These are phyloP conservation scores for Polytolypa hystricis DNA, from an alignment of 2,329 filamentous ascomycete species.

Conservation along the genomic window DNA sequence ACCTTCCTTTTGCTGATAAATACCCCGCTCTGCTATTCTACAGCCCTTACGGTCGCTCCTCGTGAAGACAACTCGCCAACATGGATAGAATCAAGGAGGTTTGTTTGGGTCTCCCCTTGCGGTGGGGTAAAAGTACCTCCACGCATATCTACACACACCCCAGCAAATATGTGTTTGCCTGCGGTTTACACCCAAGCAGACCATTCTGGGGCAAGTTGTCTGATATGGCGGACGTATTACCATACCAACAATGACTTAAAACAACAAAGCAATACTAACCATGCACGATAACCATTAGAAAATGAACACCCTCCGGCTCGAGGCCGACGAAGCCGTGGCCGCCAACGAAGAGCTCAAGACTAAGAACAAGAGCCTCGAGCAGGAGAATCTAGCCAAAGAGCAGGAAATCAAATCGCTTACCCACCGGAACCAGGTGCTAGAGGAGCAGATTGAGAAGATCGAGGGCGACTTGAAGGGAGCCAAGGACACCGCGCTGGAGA, in stretches of 20 bases:
- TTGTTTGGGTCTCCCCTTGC: constrained; percentile 35
- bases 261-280: neutral
- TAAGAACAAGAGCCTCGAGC: constrained; percentile 82
- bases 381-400: constrained; percentile 93
- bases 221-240: too few species aligned
- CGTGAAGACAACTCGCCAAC: constrained; percentile 30
- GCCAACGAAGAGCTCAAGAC: constrained; percentile 79
- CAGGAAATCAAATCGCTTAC: constrained; percentile 94
- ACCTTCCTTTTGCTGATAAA: too few species aligned
- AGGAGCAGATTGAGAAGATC: constrained; percentile 84
- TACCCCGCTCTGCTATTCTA: constrained; percentile 20
- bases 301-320: constrained; percentile 63
- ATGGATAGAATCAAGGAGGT: constrained; percentile 92
- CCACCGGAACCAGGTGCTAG: constrained; percentile 89
- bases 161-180: too few species aligned
- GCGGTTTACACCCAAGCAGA: too few species aligned
- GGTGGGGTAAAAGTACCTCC: constrained; percentile 27
- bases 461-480: constrained; percentile 72
- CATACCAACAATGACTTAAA: neutral
- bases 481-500: constrained; percentile 78
- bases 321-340: constrained; percentile 73
- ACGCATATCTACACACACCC: constrained; percentile 19
- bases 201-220: too few species aligned
- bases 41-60: constrained; percentile 20
- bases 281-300: constrained; percentile 5